These are phyloP conservation scores for Leptographium galeiforme DNA, from an alignment of 2,329 filamentous ascomycete genomes.

Conservation along the genomic window DNA sequence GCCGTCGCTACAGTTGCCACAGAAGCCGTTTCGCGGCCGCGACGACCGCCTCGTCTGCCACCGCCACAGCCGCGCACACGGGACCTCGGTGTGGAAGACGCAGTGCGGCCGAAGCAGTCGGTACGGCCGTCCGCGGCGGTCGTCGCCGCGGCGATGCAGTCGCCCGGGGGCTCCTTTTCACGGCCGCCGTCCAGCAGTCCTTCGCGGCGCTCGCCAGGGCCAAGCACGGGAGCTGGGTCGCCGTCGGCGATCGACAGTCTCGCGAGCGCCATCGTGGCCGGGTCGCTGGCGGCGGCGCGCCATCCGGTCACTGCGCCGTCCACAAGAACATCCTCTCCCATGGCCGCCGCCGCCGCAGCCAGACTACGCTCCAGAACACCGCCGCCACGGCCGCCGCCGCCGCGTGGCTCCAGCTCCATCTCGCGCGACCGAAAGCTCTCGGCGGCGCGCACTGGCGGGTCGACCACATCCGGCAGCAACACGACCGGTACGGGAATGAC, in stretches of 20 bases:
- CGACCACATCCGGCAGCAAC: not conserved
- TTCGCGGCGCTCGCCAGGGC: not conserved
- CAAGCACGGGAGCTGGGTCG: not conserved
- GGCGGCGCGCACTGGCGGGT: not conserved
- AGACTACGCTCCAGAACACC: not conserved
- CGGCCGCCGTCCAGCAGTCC: not conserved
- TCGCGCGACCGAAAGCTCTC: not conserved
- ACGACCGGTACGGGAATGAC: not conserved
- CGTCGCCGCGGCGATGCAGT: not conserved
- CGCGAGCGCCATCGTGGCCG: slow-evolving; percentile 61
- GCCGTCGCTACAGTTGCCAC: not conserved
- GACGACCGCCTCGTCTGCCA: not conserved
- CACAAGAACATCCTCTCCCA: slow-evolving; percentile 7
- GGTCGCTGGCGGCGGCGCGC: slow-evolving; percentile 55
- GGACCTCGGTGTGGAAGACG: not conserved
- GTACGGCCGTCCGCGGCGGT: not conserved
- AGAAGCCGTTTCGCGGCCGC: not conserved
- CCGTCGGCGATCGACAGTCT: slow-evolving; percentile 40
- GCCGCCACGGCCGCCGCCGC: not conserved
- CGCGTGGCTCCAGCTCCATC: not conserved
- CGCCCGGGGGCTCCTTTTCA: not conserved
- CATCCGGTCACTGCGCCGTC: slow-evolving; percentile 24
- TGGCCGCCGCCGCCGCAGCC: slow-evolving; percentile 9
- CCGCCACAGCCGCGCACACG: not conserved
- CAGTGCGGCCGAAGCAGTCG: not conserved